Conservation (phyloP, 1,284 basidiomycete species). For the Stygiomarasmius scandens region DNA sequence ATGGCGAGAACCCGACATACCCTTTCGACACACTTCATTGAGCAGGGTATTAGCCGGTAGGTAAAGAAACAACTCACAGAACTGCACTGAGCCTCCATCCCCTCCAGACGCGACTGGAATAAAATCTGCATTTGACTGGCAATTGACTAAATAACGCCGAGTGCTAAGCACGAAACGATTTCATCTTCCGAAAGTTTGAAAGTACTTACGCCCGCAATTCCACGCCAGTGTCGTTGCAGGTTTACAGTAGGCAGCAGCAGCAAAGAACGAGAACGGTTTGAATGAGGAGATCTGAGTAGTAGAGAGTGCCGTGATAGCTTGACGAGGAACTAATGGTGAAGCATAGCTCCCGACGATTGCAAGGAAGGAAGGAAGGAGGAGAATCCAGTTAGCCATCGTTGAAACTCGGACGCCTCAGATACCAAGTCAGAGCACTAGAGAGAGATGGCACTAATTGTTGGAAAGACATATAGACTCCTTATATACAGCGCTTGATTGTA, state of each 20-base stretch:
- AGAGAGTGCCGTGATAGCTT: slow-evolving; percentile 32
- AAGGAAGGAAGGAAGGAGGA: neutral
- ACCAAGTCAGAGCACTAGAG: no score
- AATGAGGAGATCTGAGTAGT: slow-evolving; percentile 46
- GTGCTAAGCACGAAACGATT: neutral
- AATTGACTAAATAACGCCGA: slow-evolving; percentile 40
- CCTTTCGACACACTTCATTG: slow-evolving; percentile 24
- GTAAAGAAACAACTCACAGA: slow-evolving; percentile 25
- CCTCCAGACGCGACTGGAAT: slow-evolving; percentile 62
- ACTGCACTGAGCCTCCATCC: slow-evolving; percentile 54
- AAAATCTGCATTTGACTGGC: slow-evolving; percentile 56
- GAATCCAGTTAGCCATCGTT: neutral
- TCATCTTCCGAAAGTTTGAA: neutral
- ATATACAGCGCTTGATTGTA: no score
- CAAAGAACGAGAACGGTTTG: slow-evolving; percentile 57
- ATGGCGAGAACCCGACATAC: slow-evolving; percentile 52
- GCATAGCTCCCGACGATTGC: neutral
- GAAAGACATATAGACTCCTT: no score
- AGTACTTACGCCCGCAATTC: slow-evolving; percentile 57
- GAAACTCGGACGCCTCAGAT: no score
- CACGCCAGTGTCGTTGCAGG: slow-evolving; percentile 49
- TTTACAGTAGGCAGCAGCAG: slow-evolving; percentile 57
- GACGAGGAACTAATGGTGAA: neutral
- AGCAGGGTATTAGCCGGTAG: neutral
- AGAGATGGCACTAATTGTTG: no score